A percentile compares a stretch with the other conserved stretches of the same genome.
Conservation (phyloP, 2,329 filamentous ascomycete species). For the Xylariaceae sp. region DNA sequence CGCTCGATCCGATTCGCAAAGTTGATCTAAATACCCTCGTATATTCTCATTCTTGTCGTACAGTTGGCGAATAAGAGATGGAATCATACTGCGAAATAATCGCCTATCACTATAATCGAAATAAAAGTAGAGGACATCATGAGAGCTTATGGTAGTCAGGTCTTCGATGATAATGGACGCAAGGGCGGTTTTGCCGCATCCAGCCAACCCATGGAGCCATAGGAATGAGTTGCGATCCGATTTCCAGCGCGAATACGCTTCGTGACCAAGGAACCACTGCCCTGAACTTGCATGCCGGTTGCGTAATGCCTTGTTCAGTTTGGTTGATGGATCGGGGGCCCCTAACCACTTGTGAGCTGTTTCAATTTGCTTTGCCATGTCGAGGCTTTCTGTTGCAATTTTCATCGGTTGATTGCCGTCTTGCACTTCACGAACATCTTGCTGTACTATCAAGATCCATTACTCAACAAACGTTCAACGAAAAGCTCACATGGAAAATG, state of each 20-base stretch:
- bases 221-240: conserved; percentile 27
- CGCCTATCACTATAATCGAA: conserved; percentile 41
- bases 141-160: conserved; percentile 8
- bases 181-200: conserved; percentile 40
- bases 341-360: conserved; percentile 28
- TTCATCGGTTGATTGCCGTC: too few relatives aligned
- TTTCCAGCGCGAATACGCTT: conserved; percentile 32
- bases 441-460: too few relatives aligned
- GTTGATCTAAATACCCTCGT: conserved; percentile 1
- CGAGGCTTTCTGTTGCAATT: not conserved
- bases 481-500: too few relatives aligned
- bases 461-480: too few relatives aligned
- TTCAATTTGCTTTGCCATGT: conserved; percentile 5
- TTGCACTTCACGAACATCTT: too few relatives aligned
- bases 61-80: conserved; percentile 36
- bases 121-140: conserved; percentile 31
- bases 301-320: conserved; percentile 31
- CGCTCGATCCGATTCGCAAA: not conserved
- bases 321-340: conserved; percentile 32
- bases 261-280: conserved; percentile 34
- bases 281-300: conserved; percentile 33
- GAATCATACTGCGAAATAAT: conserved; percentile 31
- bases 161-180: conserved; percentile 35
- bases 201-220: conserved; percentile 38
- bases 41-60: conserved; percentile 19